These are phyloP conservation scores for Tilletiopsis washingtonensis DNA, from an alignment of 1,284 basidiomycete species.

Conservation along the genomic window DNA sequence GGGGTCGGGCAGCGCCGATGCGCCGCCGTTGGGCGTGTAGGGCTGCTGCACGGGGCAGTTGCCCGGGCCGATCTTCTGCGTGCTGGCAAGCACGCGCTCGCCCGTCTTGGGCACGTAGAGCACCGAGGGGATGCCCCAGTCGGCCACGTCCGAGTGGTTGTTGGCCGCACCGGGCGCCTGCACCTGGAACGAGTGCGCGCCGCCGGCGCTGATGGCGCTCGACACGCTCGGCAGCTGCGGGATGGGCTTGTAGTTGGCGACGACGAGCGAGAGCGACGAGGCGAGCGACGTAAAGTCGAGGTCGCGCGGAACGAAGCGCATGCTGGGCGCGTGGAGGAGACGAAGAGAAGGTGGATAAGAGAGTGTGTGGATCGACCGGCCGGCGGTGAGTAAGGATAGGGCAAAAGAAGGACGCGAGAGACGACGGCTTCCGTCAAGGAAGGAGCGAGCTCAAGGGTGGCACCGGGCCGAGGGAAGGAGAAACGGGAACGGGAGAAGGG, in stretches of 20 bases:
- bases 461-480: too few species aligned
- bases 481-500: too few species aligned
- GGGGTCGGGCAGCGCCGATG: conserved; percentile 23
- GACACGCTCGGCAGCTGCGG: conserved; percentile 21
- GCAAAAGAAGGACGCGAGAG: too few species aligned
- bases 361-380: too few species aligned
- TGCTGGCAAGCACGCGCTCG: conserved; percentile 1
- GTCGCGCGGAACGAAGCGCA: conserved; percentile 22
- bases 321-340: too few species aligned
- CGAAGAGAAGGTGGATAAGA: too few species aligned
- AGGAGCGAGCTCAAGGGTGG: too few species aligned
- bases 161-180: conserved; percentile 6
- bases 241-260: conserved; percentile 46
- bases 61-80: conserved; percentile 24
- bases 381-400: too few species aligned
- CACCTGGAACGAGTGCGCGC: conserved; percentile 11
- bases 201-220: not conserved
- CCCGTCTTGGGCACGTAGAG: conserved; percentile 23
- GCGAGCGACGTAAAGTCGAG: conserved; percentile 25
- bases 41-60: conserved; percentile 28
- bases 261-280: conserved; percentile 33
- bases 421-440: too few species aligned
- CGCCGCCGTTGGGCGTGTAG: conserved; percentile 36
- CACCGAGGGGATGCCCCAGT: conserved; percentile 33
- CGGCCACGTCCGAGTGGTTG: conserved; percentile 10